A percentile compares a stretch with the other conserved stretches of the same genome.
Conservation (phyloP, 495 filamentous ascomycete genomes). For the Tetracladium marchalianum region DNA sequence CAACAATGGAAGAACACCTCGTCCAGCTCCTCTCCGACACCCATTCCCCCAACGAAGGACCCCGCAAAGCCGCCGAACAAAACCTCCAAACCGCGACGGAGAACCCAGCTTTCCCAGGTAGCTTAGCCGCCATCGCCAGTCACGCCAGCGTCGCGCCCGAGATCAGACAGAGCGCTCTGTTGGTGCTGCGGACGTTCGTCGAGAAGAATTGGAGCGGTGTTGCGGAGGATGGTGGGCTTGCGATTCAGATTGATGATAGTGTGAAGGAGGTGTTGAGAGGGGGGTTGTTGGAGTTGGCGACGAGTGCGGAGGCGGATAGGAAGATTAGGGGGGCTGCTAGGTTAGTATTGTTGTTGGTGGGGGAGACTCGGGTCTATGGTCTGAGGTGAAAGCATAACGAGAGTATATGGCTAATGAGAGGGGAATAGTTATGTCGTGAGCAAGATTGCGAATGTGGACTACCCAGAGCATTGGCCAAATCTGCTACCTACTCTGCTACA, state of each 20-base stretch:
- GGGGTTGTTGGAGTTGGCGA: conserved; percentile 62
- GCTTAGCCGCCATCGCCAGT: conserved; percentile 67
- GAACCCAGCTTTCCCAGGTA: conserved; percentile 61
- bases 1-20: conserved; percentile 59
- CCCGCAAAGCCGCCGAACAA: conserved; percentile 70
- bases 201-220: conserved; percentile 60
- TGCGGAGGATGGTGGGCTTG: conserved; percentile 53
- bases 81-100: conserved; percentile 56
- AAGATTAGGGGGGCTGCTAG: conserved; percentile 78
- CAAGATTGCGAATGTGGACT: conserved; percentile 91
- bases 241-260: conserved; percentile 47
- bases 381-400: not conserved
- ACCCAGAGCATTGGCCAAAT: conserved; percentile 85
- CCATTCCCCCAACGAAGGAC: conserved; percentile 55
- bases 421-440: conserved; percentile 69
- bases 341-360: conserved; percentile 20
- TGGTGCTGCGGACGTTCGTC: conserved; percentile 72
- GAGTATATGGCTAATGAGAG: conserved; percentile 13
- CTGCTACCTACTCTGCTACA: conserved; percentile 73
- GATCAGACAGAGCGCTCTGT: conserved; percentile 73
- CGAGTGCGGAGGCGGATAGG: conserved; percentile 63
- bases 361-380: not conserved
- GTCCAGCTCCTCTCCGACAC: conserved; percentile 71
- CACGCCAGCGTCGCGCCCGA: conserved; percentile 59
- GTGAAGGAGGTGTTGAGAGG: conserved; percentile 64